Evolutionary conservation across 2,329 filamentous ascomycete genomes (phyloP).

Genomic region (Phoma herbarum): DNA sequence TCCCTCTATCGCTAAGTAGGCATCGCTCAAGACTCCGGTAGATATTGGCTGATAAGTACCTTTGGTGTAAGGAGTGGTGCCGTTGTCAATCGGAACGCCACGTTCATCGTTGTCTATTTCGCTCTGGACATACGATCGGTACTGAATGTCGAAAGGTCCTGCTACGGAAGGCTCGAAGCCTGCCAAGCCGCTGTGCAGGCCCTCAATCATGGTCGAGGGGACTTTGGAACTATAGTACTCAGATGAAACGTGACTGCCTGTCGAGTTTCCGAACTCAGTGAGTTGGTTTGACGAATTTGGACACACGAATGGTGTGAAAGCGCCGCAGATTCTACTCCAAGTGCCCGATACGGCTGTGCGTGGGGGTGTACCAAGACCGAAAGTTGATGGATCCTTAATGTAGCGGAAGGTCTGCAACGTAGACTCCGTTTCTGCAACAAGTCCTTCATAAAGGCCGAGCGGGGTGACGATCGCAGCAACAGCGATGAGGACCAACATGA

Average conservation of each 20-base stretch:
- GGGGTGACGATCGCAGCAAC: conserved; percentile 59
- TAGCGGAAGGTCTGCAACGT: conserved; percentile 49
- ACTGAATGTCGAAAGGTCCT: conserved; percentile 3
- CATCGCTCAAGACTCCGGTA: conserved; percentile 37
- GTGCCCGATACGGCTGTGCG: conserved; percentile 39
- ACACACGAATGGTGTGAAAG: conserved; percentile 15
- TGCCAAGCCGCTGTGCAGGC: neutral
- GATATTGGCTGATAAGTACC: neutral
- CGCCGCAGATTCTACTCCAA: conserved; percentile 48
- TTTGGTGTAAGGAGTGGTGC: neutral
- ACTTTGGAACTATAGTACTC: conserved; percentile 1
- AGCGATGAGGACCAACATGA: conserved; percentile 44
- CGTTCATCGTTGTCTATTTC: neutral
- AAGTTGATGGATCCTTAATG: conserved; percentile 48
- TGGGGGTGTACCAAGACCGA: conserved; percentile 53
- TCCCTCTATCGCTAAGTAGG: conserved; percentile 53
- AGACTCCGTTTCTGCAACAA: conserved; percentile 34
- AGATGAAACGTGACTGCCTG: neutral
- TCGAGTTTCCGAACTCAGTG: neutral
- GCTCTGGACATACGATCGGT: conserved; percentile 5
- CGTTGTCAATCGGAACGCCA: neutral
- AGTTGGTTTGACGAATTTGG: neutral
- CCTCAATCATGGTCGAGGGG: neutral
- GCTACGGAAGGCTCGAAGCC: neutral
- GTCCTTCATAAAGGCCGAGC: conserved; percentile 56